Percentiles rank a stretch among this genome's conserved stretches.
Evolutionary conservation across 306 rosid genomes (phyloP).

Genomic region (Malus asiatica): DNA sequence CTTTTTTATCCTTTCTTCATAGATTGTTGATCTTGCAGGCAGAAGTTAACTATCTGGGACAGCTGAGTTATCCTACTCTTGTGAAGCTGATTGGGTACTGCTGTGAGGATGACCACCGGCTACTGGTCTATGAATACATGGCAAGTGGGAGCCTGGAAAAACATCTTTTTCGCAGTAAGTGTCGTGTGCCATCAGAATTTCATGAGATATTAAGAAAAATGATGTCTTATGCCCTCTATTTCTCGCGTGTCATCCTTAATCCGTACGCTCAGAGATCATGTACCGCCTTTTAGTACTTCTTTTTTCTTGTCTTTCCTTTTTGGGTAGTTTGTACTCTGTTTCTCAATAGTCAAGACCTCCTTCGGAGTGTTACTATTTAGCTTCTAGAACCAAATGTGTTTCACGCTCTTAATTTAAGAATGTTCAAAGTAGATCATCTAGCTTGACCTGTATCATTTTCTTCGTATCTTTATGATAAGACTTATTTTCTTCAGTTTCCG

Average conservation of each 20-base stretch:
- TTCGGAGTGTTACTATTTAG: no score
- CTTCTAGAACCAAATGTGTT: neutral
- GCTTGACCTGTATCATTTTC: neutral
- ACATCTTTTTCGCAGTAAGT: constrained; percentile 94
- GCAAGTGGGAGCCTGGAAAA: constrained; percentile 94
- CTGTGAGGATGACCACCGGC: constrained; percentile 93
- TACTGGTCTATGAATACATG: constrained; percentile 91
- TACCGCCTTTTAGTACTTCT: neutral
- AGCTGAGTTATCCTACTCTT: constrained; percentile 81
- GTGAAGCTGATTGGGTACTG: constrained; percentile 94
- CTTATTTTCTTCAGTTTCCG: neutral
- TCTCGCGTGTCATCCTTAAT: neutral
- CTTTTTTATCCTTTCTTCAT: neutral
- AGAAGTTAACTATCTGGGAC: constrained; percentile 92
- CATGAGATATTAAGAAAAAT: neutral
- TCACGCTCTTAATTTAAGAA: neutral
- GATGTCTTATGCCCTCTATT: neutral
- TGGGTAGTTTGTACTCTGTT: neutral
- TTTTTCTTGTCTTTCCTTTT: neutral
- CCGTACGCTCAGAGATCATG: neutral
- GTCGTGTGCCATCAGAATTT: neutral
- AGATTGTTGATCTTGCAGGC: constrained; percentile 48
- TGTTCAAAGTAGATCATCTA: neutral
- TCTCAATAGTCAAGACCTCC: neutral
- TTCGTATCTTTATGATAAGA: neutral